Evolutionary conservation across 352 stramenopile genomes (phyloP).

Genomic region (Pythium rishiriense): DNA sequence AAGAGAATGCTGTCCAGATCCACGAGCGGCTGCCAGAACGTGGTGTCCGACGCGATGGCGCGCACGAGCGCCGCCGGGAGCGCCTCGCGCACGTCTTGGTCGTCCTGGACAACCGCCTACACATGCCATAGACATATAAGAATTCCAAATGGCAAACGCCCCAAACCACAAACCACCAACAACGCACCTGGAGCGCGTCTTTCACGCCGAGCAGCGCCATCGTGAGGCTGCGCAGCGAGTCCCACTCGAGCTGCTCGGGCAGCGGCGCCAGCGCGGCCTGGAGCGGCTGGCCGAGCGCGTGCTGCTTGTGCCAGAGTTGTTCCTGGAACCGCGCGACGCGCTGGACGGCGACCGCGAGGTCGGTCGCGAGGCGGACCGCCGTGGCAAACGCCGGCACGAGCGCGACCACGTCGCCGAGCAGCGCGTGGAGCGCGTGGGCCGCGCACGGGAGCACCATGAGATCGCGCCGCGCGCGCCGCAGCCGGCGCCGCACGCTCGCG

Average conservation of each 20-base stretch:
- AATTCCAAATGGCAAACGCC: no score
- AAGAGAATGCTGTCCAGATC: constrained; percentile 27
- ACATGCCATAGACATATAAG: not conserved
- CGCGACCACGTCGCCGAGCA: constrained; percentile 18
- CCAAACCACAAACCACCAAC: not conserved
- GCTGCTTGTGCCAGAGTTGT: constrained; percentile 11
- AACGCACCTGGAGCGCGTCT: constrained; percentile 19
- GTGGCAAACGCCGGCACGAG: constrained; percentile 14
- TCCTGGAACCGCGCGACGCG: not conserved
- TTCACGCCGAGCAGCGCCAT: constrained; percentile 13
- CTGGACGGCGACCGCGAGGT: constrained; percentile 2
- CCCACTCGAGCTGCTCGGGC: constrained; percentile 15
- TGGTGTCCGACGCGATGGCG: not conserved
- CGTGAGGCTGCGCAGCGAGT: constrained; percentile 12
- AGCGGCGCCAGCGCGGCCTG: constrained; percentile 2
- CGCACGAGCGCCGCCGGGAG: not conserved
- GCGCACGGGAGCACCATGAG: constrained; percentile 28
- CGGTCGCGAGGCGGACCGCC: constrained; percentile 4
- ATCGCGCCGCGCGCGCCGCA: constrained; percentile 17
- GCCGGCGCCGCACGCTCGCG: not conserved
- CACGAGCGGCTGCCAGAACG: constrained; percentile 19
- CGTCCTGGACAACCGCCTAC: constrained; percentile 8
- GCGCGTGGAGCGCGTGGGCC: constrained; percentile 22
- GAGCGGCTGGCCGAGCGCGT: not conserved
- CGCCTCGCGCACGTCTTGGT: not conserved